These are phyloP conservation scores for Boletus sp. DNA, from an alignment of 1,284 basidiomycete genomes.

Conservation along the genomic window DNA sequence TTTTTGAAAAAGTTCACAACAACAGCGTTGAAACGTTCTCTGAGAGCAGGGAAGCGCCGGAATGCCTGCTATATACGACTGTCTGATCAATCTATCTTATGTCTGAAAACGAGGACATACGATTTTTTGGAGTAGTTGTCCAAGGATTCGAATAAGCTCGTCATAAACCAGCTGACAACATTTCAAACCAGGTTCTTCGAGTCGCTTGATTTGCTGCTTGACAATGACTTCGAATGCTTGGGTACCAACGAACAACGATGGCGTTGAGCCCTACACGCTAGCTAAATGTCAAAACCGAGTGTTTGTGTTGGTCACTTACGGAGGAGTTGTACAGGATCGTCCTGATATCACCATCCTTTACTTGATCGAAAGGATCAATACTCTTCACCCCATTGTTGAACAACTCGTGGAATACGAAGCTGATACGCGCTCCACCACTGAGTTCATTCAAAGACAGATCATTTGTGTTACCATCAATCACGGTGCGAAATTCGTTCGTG, in stretches of 20 bases:
- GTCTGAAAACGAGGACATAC: constrained; percentile 45
- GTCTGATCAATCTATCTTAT: constrained; percentile 4
- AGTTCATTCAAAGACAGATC: constrained; percentile 93
- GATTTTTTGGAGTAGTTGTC: constrained; percentile 85
- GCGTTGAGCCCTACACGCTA: constrained; percentile 77
- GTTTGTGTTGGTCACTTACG: constrained; percentile 41
- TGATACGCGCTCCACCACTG: constrained; percentile 95
- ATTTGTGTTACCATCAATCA: constrained; percentile 96
- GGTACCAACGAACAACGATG: constrained; percentile 93
- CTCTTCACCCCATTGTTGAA: constrained; percentile 95
- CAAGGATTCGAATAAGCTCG: constrained; percentile 92
- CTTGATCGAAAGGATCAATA: constrained; percentile 97
- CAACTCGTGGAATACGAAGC: constrained; percentile 97
- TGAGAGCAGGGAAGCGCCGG: constrained; percentile 90
- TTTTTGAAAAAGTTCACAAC: constrained; percentile 97
- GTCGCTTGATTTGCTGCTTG: constrained; percentile 95
- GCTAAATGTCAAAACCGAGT: constrained; percentile 2
- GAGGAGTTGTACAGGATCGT: constrained; percentile 96
- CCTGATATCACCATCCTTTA: constrained; percentile 97
- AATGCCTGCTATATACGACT: constrained; percentile 72
- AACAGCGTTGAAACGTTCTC: constrained; percentile 90
- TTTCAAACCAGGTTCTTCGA: constrained; percentile 91
- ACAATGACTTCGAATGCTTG: constrained; percentile 97
- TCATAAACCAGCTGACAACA: constrained; percentile 96
- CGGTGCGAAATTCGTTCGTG: constrained; percentile 91